Evolutionary conservation across 371 early-diverging fungal genomes (phyloP).

Genomic region (Rhizomucor miehei): DNA sequence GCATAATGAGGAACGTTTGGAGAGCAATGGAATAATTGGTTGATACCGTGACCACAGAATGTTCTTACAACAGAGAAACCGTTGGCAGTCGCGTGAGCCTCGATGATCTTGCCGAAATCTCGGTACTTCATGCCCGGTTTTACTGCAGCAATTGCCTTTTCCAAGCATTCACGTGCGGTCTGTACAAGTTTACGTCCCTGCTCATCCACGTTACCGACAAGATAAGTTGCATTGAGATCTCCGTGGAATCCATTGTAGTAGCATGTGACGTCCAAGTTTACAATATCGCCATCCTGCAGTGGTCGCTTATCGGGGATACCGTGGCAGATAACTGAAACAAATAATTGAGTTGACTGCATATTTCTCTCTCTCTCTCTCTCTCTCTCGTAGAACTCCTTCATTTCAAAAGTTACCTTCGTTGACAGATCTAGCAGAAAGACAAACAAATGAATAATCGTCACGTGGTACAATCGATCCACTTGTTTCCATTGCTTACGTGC

Average conservation of each 20-base stretch:
- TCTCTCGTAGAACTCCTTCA: too few relatives aligned
- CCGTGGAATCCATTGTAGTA: constrained; percentile 90
- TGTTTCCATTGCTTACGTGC: constrained; percentile 69
- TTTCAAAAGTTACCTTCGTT: too few relatives aligned
- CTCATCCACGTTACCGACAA: constrained; percentile 85
- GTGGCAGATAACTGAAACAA: constrained; percentile 68
- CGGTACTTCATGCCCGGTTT: constrained; percentile 92
- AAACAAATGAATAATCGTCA: not conserved
- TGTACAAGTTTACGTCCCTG: constrained; percentile 71
- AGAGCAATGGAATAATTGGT: constrained; percentile 84
- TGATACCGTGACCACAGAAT: constrained; percentile 95
- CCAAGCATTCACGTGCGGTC: constrained; percentile 79
- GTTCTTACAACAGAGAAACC: constrained; percentile 93
- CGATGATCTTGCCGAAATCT: constrained; percentile 91
- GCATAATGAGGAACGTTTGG: constrained; percentile 96
- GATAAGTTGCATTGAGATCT: constrained; percentile 88
- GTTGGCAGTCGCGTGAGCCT: constrained; percentile 78
- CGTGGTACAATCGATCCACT: too few relatives aligned
- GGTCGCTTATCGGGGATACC: constrained; percentile 90
- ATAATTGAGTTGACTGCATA: not conserved
- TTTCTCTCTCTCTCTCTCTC: too few relatives aligned
- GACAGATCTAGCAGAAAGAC: constrained; percentile 35
- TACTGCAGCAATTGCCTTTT: constrained; percentile 82
- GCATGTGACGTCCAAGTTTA: constrained; percentile 88
- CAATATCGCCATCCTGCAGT: constrained; percentile 89